These are phyloP conservation scores for Neurospora sp. DNA, from an alignment of 495 filamentous ascomycete species.

Conservation along the genomic window DNA sequence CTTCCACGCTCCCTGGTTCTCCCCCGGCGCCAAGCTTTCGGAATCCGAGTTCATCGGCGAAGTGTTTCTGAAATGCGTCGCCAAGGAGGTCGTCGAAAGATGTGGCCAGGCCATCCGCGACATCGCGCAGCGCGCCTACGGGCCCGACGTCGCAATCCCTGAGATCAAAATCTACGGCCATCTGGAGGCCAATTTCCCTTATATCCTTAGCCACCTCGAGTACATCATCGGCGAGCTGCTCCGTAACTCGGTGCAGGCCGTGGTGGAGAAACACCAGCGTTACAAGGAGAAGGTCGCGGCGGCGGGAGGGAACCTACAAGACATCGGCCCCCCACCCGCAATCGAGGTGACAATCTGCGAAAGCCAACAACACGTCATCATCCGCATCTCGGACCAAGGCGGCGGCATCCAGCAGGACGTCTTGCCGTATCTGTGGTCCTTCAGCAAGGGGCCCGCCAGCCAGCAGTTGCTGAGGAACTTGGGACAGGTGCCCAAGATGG, in stretches of 20 bases:
- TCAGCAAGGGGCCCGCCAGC: constrained; percentile 78
- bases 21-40: constrained; percentile 62
- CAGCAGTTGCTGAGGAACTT: constrained; percentile 69
- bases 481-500: constrained; percentile 78
- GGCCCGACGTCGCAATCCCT: constrained; percentile 57
- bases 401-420: constrained; percentile 80
- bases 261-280: constrained; percentile 54
- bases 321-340: constrained; percentile 49
- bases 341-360: constrained; percentile 94
- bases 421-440: constrained; percentile 90
- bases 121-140: constrained; percentile 62
- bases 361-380: constrained; percentile 88
- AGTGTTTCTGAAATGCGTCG: constrained; percentile 90
- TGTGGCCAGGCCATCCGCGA: constrained; percentile 65
- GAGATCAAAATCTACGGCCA: constrained; percentile 81
- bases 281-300: constrained; percentile 4
- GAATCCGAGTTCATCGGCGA: constrained; percentile 88
- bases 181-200: constrained; percentile 83
- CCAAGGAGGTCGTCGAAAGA: constrained; percentile 74
- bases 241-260: constrained; percentile 87
- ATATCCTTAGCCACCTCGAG: constrained; percentile 90
- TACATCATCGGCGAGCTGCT: constrained; percentile 95
- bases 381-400: constrained; percentile 90
- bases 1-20: constrained; percentile 88
- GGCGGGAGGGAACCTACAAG: constrained; percentile 7